Conservation (phyloP, 1,284 basidiomycete genomes). For the Rhizoctonia solani region DNA sequence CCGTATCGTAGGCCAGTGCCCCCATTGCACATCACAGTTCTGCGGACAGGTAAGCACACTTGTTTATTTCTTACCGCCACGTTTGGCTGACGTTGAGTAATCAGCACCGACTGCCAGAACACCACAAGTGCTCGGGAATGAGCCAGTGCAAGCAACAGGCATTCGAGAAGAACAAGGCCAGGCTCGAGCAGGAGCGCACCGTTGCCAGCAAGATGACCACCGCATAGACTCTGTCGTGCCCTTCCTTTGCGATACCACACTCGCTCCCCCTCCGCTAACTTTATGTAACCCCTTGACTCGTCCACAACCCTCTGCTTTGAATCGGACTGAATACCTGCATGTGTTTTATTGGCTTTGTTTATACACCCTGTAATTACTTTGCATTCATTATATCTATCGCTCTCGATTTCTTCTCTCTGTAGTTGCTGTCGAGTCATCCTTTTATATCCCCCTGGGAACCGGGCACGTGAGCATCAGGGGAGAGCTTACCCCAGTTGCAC, state of each 20-base stretch:
- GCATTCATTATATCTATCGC: slow-evolving; percentile 34
- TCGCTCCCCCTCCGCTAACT: slow-evolving; percentile 30
- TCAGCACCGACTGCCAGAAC: slow-evolving; percentile 82
- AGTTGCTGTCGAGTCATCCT: neutral
- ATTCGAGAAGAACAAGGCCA: slow-evolving; percentile 81
- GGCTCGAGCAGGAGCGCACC: slow-evolving; percentile 84
- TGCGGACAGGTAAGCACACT: slow-evolving; percentile 67
- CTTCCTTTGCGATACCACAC: slow-evolving; percentile 33
- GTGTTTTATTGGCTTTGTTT: slow-evolving; percentile 31
- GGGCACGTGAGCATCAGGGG: neutral
- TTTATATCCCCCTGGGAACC: neutral
- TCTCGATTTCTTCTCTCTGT: neutral
- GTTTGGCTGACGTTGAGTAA: slow-evolving; percentile 34
- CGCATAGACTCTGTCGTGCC: slow-evolving; percentile 53
- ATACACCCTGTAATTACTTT: slow-evolving; percentile 28
- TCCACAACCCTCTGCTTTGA: slow-evolving; percentile 32
- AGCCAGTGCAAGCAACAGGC: slow-evolving; percentile 82
- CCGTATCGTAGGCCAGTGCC: slow-evolving; percentile 79
- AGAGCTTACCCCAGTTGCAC: neutral
- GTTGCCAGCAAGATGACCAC: slow-evolving; percentile 81
- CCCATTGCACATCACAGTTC: slow-evolving; percentile 74
- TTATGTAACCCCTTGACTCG: slow-evolving; percentile 33
- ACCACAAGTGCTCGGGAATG: slow-evolving; percentile 76
- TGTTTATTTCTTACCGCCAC: slow-evolving; percentile 11
- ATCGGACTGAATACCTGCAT: slow-evolving; percentile 15